Conservation (phyloP, 805 yeast genomes). For the Ogataea populi-albae region DNA sequence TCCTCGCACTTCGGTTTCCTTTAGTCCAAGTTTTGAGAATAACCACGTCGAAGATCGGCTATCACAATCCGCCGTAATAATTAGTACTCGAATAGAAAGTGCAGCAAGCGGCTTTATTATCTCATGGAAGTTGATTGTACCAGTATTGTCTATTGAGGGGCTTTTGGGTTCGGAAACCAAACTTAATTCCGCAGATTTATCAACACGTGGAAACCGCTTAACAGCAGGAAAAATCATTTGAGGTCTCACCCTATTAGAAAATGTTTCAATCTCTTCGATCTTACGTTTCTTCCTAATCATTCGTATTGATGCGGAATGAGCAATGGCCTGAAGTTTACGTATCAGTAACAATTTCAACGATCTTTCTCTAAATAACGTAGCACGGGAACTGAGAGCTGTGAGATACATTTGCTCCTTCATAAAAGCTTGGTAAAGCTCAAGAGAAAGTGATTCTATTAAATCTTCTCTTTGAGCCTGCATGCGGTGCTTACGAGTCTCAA, state of each 20-base stretch:
- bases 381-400: slow-evolving; percentile 40
- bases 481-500: slow-evolving; percentile 5
- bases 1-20: slow-evolving; percentile 27
- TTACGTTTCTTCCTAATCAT: slow-evolving; percentile 35
- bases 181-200: background rate
- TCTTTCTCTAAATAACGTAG: slow-evolving; percentile 38
- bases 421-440: slow-evolving; percentile 58
- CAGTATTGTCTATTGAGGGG: background rate
- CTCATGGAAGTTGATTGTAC: slow-evolving; percentile 1
- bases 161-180: background rate
- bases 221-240: too few relatives aligned
- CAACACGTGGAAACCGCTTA: slow-evolving; percentile 10
- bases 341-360: slow-evolving; percentile 34
- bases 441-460: slow-evolving; percentile 39
- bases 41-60: slow-evolving; percentile 46
- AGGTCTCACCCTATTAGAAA: slow-evolving; percentile 27
- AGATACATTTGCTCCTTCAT: slow-evolving; percentile 53
- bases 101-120: background rate
- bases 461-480: slow-evolving; percentile 18
- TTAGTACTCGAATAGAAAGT: slow-evolving; percentile 33
- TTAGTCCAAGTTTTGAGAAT: slow-evolving; percentile 40
- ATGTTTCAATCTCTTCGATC: slow-evolving; percentile 35
- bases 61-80: slow-evolving; percentile 50
- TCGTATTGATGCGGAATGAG: slow-evolving; percentile 23
- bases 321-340: slow-evolving; percentile 30